phyloP scores from a whole-genome alignment of 495 filamentous ascomycete species.

The Podospora pseudopauciseta region DNA sequence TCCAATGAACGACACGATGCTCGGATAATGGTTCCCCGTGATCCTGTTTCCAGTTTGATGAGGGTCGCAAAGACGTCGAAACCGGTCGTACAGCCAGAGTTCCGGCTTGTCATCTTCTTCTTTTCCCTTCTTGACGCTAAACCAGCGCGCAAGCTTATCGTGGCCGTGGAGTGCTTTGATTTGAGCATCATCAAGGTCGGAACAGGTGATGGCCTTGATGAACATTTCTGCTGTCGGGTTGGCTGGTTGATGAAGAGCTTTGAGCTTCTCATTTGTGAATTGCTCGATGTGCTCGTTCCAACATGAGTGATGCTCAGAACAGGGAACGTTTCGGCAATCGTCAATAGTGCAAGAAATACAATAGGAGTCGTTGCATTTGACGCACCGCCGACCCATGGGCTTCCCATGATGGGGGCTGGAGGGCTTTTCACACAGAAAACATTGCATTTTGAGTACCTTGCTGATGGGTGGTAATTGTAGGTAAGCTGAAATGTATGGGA shows the following conservation, averaged over 20 bases:
- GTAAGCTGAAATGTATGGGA: too few relatives aligned
- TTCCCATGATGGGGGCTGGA: neutral
- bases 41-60: neutral
- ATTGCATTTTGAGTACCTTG: neutral
- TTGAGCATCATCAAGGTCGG: neutral
- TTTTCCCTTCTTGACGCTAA: neutral
- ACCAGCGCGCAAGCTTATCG: neutral
- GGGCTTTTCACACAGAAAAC: neutral
- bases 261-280: neutral
- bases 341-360: neutral
- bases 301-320: neutral
- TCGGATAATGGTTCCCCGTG: constrained; percentile 4
- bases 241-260: neutral
- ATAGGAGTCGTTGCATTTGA: neutral
- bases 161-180: neutral
- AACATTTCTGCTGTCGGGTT: neutral
- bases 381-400: neutral
- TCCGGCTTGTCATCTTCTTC: constrained; percentile 2
- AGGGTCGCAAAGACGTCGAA: constrained; percentile 7
- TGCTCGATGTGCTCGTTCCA: neutral
- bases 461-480: neutral
- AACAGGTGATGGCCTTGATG: neutral
- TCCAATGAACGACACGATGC: constrained; percentile 12
- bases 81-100: constrained; percentile 13
- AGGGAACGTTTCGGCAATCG: neutral